phyloP scores from a whole-genome alignment of 805 yeast genomes.

The Starmerella sirachaensis region DNA sequence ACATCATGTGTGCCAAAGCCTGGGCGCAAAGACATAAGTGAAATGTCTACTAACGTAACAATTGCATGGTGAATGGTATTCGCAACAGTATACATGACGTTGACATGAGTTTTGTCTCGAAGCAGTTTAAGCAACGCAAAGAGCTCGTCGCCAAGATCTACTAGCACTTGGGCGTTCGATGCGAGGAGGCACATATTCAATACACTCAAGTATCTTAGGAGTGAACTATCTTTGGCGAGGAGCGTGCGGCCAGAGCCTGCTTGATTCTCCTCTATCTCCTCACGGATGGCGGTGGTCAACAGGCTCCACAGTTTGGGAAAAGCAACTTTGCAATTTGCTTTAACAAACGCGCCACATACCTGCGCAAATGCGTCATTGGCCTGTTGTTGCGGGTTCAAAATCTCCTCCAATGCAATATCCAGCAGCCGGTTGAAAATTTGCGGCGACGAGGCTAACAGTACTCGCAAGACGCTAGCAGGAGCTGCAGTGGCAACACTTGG shows the following conservation, averaged over 20 bases:
- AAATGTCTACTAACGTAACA: constrained; percentile 39
- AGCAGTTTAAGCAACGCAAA: constrained; percentile 35
- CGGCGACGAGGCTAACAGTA: constrained; percentile 21
- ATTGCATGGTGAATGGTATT: constrained; percentile 57
- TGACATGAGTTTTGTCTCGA: constrained; percentile 44
- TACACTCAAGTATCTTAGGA: constrained; percentile 59
- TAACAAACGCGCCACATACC: constrained; percentile 59
- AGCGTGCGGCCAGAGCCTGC: constrained; percentile 66
- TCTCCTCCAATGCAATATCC: constrained; percentile 35
- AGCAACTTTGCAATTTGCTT: constrained; percentile 43
- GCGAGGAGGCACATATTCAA: constrained; percentile 60
- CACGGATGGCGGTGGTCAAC: constrained; percentile 42
- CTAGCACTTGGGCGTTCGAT: constrained; percentile 39
- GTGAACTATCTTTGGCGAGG: constrained; percentile 62
- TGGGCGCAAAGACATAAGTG: constrained; percentile 23
- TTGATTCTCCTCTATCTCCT: constrained; percentile 60
- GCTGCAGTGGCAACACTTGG: constrained; percentile 11
- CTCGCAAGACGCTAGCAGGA: constrained; percentile 13
- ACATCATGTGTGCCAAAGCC: constrained; percentile 27
- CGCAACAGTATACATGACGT: constrained; percentile 50
- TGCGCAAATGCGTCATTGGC: constrained; percentile 58
- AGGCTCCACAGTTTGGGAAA: constrained; percentile 36
- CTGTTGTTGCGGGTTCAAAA: constrained; percentile 42
- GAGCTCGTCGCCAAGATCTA: constrained; percentile 37
- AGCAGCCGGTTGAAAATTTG: constrained; percentile 24